Base-by-base conservation (phyloP, 805 yeast species). In the Lipomyces oligophaga region DNA sequence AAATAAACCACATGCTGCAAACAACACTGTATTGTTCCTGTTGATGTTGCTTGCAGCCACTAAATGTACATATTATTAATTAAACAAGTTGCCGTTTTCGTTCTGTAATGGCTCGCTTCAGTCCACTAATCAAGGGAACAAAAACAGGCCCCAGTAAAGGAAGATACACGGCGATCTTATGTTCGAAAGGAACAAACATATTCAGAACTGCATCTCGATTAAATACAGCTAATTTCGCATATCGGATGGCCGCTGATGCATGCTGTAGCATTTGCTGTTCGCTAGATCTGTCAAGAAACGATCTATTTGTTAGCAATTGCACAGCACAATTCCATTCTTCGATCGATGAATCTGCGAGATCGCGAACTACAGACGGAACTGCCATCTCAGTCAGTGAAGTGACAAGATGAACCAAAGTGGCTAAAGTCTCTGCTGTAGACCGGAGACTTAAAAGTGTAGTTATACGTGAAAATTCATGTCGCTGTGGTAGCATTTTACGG, bases 141-240 rank as follows among this genome's bases (percentile, higher is more conserved):
- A 76, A 67, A 28, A 88, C 69, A 1, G 98, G 98, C 0, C 97
- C 97, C 28, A 89, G 64, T 36, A 90, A 68, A 0, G 98, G 98
- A 61, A 87, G 70, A 57, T 88, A 93, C 1, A 93, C 95, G 0
- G 98, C 97, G 60, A 93, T 73, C 64, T 86, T 89, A 63, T 90
- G 98, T 64, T 90, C 97, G 54, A 85, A 90, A 0, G 98, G 97
- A 71, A 89, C 87, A 64, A 85, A 88, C 45, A 83, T 86, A 62
- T 90, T 97, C 60, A 87, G 95, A 24, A 93, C 86, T 96, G 93
- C 90, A 63, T 83, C 89, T 58, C 85, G 85, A 58, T 90, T 95
- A 64, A 90, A 90, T 60, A 90, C 90, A 0, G 97, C 97, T 37
- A 71, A 71, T 51, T 77, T 80, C 0, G 96, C 83, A 37, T 73